Conservation (phyloP, 345 rosid species). For the Rhodamnia rubescens region DNA sequence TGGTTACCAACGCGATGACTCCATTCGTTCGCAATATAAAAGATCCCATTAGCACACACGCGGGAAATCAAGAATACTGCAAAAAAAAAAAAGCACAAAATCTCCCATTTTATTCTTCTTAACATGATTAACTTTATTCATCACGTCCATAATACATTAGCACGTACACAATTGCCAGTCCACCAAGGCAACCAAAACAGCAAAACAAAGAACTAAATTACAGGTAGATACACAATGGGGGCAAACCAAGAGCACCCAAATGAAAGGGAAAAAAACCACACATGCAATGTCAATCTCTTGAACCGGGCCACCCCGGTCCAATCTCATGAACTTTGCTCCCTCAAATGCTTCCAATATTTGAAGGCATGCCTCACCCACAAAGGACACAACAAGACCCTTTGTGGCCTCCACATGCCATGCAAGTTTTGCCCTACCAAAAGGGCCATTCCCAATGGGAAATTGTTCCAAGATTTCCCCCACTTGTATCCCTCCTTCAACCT, state of each 20-base stretch:
- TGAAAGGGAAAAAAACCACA: neutral
- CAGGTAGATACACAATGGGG: neutral
- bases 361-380: neutral
- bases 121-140: neutral
- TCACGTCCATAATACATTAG: fast-evolving
- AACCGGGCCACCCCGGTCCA: neutral
- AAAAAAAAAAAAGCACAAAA: neutral
- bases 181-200: neutral
- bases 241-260: neutral
- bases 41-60: fast-evolving
- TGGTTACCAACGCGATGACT: fast-evolving
- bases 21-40: neutral
- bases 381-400: neutral
- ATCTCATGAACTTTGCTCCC: neutral
- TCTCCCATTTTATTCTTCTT: neutral
- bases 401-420: neutral
- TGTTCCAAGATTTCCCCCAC: neutral
- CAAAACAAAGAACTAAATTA: neutral
- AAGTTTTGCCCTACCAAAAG: neutral
- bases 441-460: neutral
- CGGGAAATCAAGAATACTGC: neutral
- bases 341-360: neutral
- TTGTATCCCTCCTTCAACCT: neutral
- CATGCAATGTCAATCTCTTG: neutral
- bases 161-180: neutral